A percentile compares a stretch with the other conserved stretches of the same genome.
These are phyloP conservation scores for Chlamydomonas sp. DNA, from an alignment of 139 green algal species.

Conservation along the genomic window DNA sequence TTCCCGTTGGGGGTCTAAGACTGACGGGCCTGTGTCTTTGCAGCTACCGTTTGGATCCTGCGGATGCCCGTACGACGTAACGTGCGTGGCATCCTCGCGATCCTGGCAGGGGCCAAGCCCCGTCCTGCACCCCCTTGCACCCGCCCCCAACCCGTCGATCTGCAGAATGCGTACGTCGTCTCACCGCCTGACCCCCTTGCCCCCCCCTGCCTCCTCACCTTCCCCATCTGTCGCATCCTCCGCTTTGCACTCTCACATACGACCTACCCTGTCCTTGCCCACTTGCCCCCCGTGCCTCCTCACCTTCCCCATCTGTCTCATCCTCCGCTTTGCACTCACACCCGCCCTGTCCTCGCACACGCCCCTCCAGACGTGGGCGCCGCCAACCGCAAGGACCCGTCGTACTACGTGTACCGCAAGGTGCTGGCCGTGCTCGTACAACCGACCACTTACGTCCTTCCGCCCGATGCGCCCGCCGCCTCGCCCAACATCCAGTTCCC, in stretches of 20 bases:
- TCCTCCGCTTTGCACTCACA: not conserved
- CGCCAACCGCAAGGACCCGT: not conserved
- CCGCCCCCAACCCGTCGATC: not conserved
- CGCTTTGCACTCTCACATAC: not conserved
- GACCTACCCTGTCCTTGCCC: not conserved
- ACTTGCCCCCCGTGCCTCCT: not conserved
- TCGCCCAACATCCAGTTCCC: conserved; percentile 13
- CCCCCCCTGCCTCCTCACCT: not conserved
- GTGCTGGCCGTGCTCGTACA: not conserved
- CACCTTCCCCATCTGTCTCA: not conserved
- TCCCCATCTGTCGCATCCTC: not conserved
- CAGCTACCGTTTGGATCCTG: not conserved
- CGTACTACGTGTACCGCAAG: conserved; percentile 11
- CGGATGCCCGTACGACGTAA: not conserved
- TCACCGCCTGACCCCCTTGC: not conserved
- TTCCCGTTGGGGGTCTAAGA: not conserved
- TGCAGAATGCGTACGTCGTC: not conserved
- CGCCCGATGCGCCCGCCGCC: not conserved
- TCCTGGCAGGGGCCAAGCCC: not conserved
- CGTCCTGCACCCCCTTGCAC: not conserved
- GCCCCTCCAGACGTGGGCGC: not conserved
- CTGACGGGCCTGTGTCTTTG: not conserved
- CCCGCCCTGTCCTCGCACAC: not conserved
- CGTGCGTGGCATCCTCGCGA: not conserved
- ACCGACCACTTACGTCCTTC: not conserved